phyloP scores from a whole-genome alignment of 106 monocot genomes.

The Apostasia shenzhenica region DNA sequence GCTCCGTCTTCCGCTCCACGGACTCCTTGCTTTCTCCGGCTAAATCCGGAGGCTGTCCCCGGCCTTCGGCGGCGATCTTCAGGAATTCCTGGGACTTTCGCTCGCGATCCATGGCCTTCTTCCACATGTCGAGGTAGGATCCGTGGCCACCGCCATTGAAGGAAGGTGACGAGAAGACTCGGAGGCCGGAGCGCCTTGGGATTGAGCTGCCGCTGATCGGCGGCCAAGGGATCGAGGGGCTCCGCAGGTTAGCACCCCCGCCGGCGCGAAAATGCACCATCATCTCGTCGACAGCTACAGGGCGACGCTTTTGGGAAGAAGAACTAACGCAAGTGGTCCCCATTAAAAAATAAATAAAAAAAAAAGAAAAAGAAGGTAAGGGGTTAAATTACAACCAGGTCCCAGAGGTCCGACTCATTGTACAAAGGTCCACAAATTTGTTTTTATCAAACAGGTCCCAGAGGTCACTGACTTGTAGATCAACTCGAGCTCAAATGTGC shows the following conservation, averaged over 20 bases:
- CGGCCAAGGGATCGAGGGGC: background rate
- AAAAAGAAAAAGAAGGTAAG: too few species aligned
- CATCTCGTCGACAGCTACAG: background rate
- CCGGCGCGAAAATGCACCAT: background rate
- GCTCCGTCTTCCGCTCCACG: slow-evolving; percentile 50
- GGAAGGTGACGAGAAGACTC: background rate
- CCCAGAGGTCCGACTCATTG: too few species aligned
- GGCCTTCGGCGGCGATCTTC: slow-evolving; percentile 3
- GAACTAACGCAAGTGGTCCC: too few species aligned
- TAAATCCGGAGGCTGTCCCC: background rate
- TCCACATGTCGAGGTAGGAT: slow-evolving; percentile 84
- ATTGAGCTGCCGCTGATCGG: background rate
- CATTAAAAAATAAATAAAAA: too few species aligned
- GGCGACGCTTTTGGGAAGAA: too few species aligned
- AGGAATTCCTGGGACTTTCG: slow-evolving; percentile 20
- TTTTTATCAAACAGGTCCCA: too few species aligned
- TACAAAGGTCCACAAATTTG: too few species aligned
- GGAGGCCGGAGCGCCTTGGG: background rate
- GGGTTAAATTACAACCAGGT: too few species aligned
- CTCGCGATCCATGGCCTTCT: slow-evolving; percentile 52
- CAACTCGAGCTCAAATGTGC: too few species aligned
- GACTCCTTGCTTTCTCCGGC: slow-evolving; percentile 4
- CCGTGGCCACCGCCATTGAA: slow-evolving; percentile 1
- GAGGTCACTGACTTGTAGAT: too few species aligned
- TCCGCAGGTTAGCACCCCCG: background rate